Base-by-base conservation (phyloP, 2,329 filamentous ascomycete species). In the Cephalotrichum gorgonifer region DNA sequence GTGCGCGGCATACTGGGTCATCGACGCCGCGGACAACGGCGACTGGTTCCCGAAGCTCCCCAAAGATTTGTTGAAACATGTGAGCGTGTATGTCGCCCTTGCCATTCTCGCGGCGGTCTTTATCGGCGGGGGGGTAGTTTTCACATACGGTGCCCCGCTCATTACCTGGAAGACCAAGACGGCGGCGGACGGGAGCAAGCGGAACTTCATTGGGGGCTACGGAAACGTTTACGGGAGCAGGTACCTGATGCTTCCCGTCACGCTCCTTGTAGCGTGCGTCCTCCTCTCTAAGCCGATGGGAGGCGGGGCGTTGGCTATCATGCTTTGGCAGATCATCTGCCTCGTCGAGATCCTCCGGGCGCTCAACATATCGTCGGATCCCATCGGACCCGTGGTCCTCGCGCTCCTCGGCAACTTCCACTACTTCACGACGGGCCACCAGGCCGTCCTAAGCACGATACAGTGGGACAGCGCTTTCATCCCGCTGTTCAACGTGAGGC, bases 401-500 rank as follows among this genome's bases (percentile, higher is more conserved):
- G 91, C 83, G 11, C 69, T 97, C n/a, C 79, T 98, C 1, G 93
- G 90, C 52, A 88, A 86, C 59, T 95, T 91, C 66, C 84, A 96
- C 71, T 98, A 83, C 72, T 98, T 98, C 79, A 96, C 95, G 62
- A 98, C 93, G 0, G 93, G 93, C 53, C 93, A 98, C 65, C 91
- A 97, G 67, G 91, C 91, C 12, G 85, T 83, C 0, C 76, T 95
- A 23, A 78, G 83, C 56, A 87, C 82, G 55, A 91, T 98, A 60
- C 93, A 98, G 62, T 98, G 93, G 93, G 93, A 98, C 68, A 79
- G 81, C 20, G 91, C 89, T 3, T 98, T 98, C 67, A 87, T 98
- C 55, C 86, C 91, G 0, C 75, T 97, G 7, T 81, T 84, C 51
- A 80, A 79, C 6, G 79, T 98, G 54, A 79, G 79, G 50, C 96